These are phyloP conservation scores for Candida rishiriensis DNA, from an alignment of 805 yeast species.

Conservation along the genomic window DNA sequence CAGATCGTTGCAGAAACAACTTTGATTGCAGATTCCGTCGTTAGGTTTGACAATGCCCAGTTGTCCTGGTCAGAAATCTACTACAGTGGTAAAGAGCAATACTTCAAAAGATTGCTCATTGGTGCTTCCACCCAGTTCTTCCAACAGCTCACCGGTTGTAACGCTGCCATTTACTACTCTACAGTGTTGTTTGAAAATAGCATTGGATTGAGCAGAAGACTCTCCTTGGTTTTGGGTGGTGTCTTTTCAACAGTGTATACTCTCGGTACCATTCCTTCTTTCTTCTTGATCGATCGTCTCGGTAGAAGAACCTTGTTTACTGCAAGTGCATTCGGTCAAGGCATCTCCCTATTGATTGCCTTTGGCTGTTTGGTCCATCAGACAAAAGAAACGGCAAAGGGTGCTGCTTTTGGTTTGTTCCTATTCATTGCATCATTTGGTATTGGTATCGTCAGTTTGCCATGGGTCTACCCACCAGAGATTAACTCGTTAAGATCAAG, in stretches of 20 bases:
- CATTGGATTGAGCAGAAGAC: slow-evolving; percentile 43
- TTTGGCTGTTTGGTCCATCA: slow-evolving; percentile 41
- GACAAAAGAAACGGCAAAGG: slow-evolving; percentile 42
- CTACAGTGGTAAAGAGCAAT: slow-evolving; percentile 47
- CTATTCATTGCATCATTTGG: slow-evolving; percentile 54
- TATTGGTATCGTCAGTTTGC: slow-evolving; percentile 34
- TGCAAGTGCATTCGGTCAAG: slow-evolving; percentile 45
- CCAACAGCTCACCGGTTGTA: slow-evolving; percentile 68
- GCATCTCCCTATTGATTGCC: slow-evolving; percentile 41
- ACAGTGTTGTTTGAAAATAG: slow-evolving; percentile 47
- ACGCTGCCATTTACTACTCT: slow-evolving; percentile 62
- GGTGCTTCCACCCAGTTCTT: slow-evolving; percentile 63
- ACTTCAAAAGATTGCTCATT: slow-evolving; percentile 51
- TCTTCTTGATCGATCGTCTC: slow-evolving; percentile 50
- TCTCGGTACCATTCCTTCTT: slow-evolving; percentile 53
- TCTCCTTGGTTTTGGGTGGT: slow-evolving; percentile 58
- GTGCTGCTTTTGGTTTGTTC: slow-evolving; percentile 61
- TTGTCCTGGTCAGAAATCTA: slow-evolving; percentile 40
- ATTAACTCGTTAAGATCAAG: slow-evolving; percentile 61
- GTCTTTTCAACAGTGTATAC: slow-evolving; percentile 56
- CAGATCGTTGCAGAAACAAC: slow-evolving; percentile 19
- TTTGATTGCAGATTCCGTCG: slow-evolving; percentile 29
- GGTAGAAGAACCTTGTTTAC: slow-evolving; percentile 57
- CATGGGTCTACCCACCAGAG: slow-evolving; percentile 65
- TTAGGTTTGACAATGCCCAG: slow-evolving; percentile 25